A percentile compares a stretch with the other conserved stretches of the same genome.
These are phyloP conservation scores for Pelargonium nanum DNA, from an alignment of 345 rosid species.

Conservation along the genomic window DNA sequence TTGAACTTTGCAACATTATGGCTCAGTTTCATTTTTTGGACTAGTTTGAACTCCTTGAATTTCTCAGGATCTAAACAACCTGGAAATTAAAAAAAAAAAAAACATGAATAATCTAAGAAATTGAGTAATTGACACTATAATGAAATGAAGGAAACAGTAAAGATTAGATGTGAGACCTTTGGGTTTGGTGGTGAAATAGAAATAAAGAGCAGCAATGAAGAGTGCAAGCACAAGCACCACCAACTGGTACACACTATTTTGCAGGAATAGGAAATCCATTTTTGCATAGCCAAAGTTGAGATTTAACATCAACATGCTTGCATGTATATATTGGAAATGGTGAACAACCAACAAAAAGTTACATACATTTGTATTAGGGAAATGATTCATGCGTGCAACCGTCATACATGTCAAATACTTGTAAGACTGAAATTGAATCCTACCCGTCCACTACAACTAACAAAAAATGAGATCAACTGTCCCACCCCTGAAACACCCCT, in stretches of 20 bases:
- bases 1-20: constrained; percentile 23
- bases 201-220: not conserved
- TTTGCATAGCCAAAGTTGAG: not conserved
- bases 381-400: too few relatives aligned
- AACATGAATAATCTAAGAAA: not conserved
- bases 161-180: not conserved
- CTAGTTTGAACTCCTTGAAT: constrained; percentile 29
- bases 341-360: not conserved
- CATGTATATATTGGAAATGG: too few relatives aligned
- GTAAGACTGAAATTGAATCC: too few relatives aligned
- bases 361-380: too few relatives aligned
- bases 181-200: not conserved
- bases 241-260: not conserved
- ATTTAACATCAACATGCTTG: not conserved
- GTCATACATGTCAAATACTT: too few relatives aligned
- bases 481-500: too few relatives aligned
- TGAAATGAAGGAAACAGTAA: not conserved
- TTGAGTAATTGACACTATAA: not conserved
- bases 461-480: too few relatives aligned
- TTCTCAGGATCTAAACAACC: constrained; percentile 26
- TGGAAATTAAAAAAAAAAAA: constrained; percentile 1
- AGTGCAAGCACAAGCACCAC: not conserved
- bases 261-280: not conserved
- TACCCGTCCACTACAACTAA: too few relatives aligned
- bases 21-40: constrained; percentile 18